phyloP scores from a whole-genome alignment of 2,329 filamentous ascomycete species.

The Xylaria sp. region DNA sequence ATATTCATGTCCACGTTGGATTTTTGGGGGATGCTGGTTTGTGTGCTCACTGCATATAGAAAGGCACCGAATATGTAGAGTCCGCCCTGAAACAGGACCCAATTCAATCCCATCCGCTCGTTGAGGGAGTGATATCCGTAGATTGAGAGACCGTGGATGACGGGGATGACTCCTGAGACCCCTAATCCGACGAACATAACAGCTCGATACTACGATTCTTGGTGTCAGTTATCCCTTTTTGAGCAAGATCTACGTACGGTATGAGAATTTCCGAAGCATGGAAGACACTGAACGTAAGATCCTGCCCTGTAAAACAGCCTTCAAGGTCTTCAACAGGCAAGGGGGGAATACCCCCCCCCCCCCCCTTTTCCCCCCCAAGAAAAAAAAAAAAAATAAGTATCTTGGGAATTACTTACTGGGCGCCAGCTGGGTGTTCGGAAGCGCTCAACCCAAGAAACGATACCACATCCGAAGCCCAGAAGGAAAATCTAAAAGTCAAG shows the following conservation, averaged over 20 bases:
- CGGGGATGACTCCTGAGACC: conserved; percentile 82
- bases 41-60: conserved; percentile 78
- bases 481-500: conserved; percentile 74
- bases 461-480: conserved; percentile 79
- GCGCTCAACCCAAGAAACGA: conserved; percentile 80
- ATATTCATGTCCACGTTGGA: conserved; percentile 14
- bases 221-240: background rate
- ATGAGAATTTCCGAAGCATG: background rate
- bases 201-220: conserved; percentile 70
- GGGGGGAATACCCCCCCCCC: no score
- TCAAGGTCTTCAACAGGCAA: background rate
- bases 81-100: conserved; percentile 81
- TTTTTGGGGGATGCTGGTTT: background rate
- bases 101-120: conserved; percentile 80
- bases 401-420: conserved; percentile 54
- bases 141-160: conserved; percentile 77
- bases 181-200: conserved; percentile 91
- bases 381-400: no score
- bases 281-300: background rate
- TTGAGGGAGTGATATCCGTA: conserved; percentile 76
- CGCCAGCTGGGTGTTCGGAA: conserved; percentile 88
- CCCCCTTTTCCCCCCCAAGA: no score
- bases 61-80: conserved; percentile 88
- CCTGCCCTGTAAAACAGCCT: background rate
- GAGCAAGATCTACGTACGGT: background rate